These are phyloP conservation scores for Phanerodontia chrysosporium DNA, from an alignment of 768 basidiomycete genomes.

Conservation along the genomic window DNA sequence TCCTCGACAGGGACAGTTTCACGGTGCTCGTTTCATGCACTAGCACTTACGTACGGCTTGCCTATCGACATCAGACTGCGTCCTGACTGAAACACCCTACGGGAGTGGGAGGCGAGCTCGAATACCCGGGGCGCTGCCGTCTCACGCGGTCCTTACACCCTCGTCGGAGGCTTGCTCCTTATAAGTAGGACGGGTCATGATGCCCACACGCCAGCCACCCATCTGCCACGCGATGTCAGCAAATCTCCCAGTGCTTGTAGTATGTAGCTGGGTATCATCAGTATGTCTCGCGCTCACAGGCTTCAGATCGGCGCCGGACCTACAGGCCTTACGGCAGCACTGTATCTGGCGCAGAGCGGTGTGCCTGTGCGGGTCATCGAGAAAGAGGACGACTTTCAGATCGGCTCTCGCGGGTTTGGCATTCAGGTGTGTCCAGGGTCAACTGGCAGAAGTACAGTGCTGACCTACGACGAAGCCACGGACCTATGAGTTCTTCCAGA, in stretches of 20 bases:
- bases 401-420: conserved; percentile 19
- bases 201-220: neutral
- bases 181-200: too few species aligned
- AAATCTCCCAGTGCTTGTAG: conserved; percentile 1
- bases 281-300: neutral
- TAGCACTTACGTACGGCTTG: too few species aligned
- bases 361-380: conserved; percentile 14
- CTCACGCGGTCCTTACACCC: too few species aligned
- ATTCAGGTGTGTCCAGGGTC: conserved; percentile 16
- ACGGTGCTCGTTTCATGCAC: too few species aligned
- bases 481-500: conserved; percentile 7
- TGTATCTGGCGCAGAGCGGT: conserved; percentile 12
- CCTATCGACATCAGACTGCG: too few species aligned
- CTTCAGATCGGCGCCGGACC: conserved; percentile 14
- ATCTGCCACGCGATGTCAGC: neutral
- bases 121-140: too few species aligned
- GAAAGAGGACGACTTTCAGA: neutral
- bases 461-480: conserved; percentile 7
- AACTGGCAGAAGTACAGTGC: neutral
- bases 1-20: too few species aligned
- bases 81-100: too few species aligned
- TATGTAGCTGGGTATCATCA: neutral
- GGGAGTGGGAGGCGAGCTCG: too few species aligned
- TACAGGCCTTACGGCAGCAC: conserved; percentile 9
- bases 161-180: too few species aligned